phyloP scores from a whole-genome alignment of 1,284 basidiomycete genomes.

The Tilletia setariae region DNA sequence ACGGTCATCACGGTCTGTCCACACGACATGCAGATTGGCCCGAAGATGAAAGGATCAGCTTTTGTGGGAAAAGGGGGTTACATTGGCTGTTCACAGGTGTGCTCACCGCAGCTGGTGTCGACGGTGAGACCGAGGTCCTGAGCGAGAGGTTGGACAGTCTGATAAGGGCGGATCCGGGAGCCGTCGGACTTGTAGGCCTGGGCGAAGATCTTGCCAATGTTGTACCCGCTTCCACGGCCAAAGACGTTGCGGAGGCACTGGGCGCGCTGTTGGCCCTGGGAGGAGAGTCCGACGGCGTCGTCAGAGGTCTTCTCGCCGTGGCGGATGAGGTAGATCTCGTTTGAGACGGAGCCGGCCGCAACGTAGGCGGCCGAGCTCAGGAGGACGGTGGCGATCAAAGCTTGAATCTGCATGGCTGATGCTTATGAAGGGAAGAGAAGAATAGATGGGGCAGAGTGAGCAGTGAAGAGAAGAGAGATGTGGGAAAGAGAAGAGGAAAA shows the following conservation, averaged over 20 bases:
- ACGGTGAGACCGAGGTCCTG: slow-evolving; percentile 45
- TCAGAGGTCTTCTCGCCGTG: slow-evolving; percentile 51
- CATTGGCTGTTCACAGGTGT: neutral
- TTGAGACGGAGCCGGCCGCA: neutral
- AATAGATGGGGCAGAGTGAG: neutral
- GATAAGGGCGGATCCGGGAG: slow-evolving; percentile 45
- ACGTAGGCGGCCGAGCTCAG: neutral
- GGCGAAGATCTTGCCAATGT: slow-evolving; percentile 45
- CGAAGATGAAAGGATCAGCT: neutral
- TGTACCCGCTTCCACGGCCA: slow-evolving; percentile 30
- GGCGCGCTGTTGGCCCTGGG: slow-evolving; percentile 21
- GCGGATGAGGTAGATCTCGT: slow-evolving; percentile 37
- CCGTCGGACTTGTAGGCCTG: slow-evolving; percentile 31
- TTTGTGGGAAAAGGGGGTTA: no score
- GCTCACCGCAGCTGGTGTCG: slow-evolving; percentile 42
- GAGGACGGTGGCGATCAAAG: neutral
- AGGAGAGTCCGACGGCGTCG: slow-evolving; percentile 28
- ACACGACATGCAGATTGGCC: neutral
- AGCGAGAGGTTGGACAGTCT: slow-evolving; percentile 51
- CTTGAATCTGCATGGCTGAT: neutral
- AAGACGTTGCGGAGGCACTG: slow-evolving; percentile 34
- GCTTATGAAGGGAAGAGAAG: neutral
- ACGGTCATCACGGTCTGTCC: slow-evolving; percentile 13
- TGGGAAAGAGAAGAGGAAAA: no score
- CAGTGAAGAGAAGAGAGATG: no score